A percentile compares a stretch with the other conserved stretches of the same genome.
These are phyloP conservation scores for Epicoccum nigrum DNA, from an alignment of 2,329 filamentous ascomycete genomes.

Conservation along the genomic window DNA sequence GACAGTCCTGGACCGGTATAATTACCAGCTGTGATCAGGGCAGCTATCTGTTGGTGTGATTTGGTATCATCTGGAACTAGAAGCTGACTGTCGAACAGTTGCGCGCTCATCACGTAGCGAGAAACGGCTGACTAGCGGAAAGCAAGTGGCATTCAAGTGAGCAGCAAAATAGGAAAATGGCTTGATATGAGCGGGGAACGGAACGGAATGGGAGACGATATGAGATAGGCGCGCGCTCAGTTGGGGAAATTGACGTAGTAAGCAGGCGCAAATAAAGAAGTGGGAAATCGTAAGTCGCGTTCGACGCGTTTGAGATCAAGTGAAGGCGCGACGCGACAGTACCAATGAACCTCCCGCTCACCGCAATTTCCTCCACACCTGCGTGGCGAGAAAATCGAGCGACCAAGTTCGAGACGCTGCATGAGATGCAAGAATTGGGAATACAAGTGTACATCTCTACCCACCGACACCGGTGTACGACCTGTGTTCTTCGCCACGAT, in stretches of 20 bases:
- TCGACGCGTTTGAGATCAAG: conserved; percentile 23
- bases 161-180: not conserved
- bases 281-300: conserved; percentile 13
- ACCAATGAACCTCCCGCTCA: conserved; percentile 5
- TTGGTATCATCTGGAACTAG: conserved; percentile 27
- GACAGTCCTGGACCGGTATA: conserved; percentile 18
- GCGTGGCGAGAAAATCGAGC: conserved; percentile 1
- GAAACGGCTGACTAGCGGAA: not conserved
- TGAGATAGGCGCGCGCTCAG: conserved; percentile 11
- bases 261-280: conserved; percentile 15
- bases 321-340: conserved; percentile 24
- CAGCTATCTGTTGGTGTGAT: conserved; percentile 23
- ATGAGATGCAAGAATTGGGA: not conserved
- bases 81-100: conserved; percentile 30
- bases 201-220: not conserved
- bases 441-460: not conserved
- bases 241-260: conserved; percentile 10
- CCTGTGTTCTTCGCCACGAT: not conserved
- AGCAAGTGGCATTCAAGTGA: conserved; percentile 12
- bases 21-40: conserved; percentile 22
- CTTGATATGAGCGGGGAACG: conserved; percentile 6
- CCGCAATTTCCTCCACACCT: conserved; percentile 13
- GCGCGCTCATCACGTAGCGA: conserved; percentile 21
- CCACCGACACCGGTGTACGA: not conserved
- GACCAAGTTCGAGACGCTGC: not conserved